Base-by-base conservation (phyloP, 2,329 filamentous ascomycete species). In the Harringtonia lauricola region DNA sequence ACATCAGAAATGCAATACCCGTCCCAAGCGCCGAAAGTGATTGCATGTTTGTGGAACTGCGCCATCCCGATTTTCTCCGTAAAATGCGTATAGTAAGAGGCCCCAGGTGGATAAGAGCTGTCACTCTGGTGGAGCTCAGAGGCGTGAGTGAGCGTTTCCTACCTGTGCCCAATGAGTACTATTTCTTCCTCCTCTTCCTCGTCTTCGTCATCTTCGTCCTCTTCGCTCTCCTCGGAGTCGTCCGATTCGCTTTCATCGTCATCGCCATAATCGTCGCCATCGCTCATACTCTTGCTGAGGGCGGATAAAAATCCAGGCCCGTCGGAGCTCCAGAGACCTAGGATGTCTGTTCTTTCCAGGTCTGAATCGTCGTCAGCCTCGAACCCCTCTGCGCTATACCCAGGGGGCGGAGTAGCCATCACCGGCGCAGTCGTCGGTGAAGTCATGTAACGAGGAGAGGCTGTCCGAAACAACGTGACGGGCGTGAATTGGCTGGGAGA, bases 261-360 rank as follows among this genome's bases (percentile, higher is more conserved):
- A 36, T 62, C 64, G 44, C 64, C 61, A 28, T 62, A 66, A 17
- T 64, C 61, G 2, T 71, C 70, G 18, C 70, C 69, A 3, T 71
- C 68, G 35, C 70, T 68, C 8, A 8, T 36, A 10, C 19, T 59
- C 59, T 13, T 62, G 60, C 10, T 58, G 57, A 15, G 63, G 17
- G 61, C 58, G 13, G 59, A 60, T 2, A 55, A 55, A 30, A 62
- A 51, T 22, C 58, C 57, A 26, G 59, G 53, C 19, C 69, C 63
- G 6, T 65, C 68, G 13, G 66, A 62, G 37, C 69, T 69, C 73
- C 76, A 81, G 40, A 81, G 70, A 26, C 71, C 70, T 26, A 81
- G 54, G 45, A 81, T 71, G 44, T 77, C 76, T 9, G 70, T 67
- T 17, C 73, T 70, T 1, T 52, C 49, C 26, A 28, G 22, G 21